Percentiles rank a stretch among this genome's conserved stretches.
These are phyloP conservation scores for Talaromyces sp. DNA, from an alignment of 2,329 filamentous ascomycete genomes.

Conservation along the genomic window DNA sequence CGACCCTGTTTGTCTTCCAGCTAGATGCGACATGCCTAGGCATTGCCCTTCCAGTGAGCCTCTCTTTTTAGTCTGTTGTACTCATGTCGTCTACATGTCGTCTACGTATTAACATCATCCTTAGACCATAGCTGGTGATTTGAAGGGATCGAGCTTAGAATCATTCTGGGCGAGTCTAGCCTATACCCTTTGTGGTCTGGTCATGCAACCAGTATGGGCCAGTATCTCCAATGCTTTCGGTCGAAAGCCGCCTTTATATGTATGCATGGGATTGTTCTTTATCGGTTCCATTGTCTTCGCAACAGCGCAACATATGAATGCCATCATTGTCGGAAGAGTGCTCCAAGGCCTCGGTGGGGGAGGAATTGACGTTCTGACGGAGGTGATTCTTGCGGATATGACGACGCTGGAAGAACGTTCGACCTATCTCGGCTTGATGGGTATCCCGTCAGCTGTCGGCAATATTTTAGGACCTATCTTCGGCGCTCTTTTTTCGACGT, in stretches of 20 bases:
- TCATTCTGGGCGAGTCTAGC: constrained; percentile 68
- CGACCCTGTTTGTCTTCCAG: neutral
- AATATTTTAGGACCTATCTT: constrained; percentile 45
- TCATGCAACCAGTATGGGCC: constrained; percentile 48
- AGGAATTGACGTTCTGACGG: constrained; percentile 39
- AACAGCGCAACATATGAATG: constrained; percentile 38
- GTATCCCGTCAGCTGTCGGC: constrained; percentile 31
- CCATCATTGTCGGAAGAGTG: constrained; percentile 51
- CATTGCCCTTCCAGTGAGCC: neutral
- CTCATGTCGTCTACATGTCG: no score
- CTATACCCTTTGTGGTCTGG: constrained; percentile 61
- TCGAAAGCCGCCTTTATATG: constrained; percentile 39
- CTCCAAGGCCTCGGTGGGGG: constrained; percentile 52
- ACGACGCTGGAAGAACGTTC: constrained; percentile 37
- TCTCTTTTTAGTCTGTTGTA: neutral
- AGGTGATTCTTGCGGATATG: constrained; percentile 45
- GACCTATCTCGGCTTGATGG: constrained; percentile 26
- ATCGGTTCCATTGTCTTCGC: constrained; percentile 52
- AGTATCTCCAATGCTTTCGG: constrained; percentile 51
- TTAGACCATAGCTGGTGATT: constrained; percentile 46
- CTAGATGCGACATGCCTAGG: neutral
- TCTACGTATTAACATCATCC: neutral
- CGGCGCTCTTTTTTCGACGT: constrained; percentile 24
- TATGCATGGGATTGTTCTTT: constrained; percentile 44
- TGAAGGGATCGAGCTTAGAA: constrained; percentile 52